phyloP scores from a whole-genome alignment of 2,329 filamentous ascomycete genomes.

The Cryphonectria japonica region DNA sequence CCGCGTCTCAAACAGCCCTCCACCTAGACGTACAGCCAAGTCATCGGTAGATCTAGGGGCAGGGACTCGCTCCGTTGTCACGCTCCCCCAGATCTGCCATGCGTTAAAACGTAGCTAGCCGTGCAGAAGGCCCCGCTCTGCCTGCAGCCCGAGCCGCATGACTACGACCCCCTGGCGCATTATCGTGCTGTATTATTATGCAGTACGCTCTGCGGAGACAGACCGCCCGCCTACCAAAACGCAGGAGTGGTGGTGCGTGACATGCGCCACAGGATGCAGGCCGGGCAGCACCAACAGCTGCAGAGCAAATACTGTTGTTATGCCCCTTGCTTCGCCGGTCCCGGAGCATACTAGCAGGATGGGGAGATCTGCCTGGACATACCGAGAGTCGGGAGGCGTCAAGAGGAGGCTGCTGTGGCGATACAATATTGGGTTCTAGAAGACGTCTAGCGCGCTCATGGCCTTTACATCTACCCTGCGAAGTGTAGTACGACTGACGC shows the following conservation, averaged over 20 bases:
- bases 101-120: background rate
- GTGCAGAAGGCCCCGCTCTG: background rate
- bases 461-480: background rate
- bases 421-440: slow-evolving; percentile 18
- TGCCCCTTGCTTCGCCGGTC: background rate
- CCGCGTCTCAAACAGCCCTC: background rate
- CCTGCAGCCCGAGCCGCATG: slow-evolving; percentile 6
- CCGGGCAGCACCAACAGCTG: background rate
- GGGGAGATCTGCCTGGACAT: background rate
- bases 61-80: background rate
- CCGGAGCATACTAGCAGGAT: background rate
- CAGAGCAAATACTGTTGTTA: background rate
- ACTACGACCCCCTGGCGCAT: slow-evolving; percentile 4
- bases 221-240: slow-evolving; percentile 1
- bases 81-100: slow-evolving; percentile 3
- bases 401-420: slow-evolving; percentile 1
- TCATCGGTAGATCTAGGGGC: background rate
- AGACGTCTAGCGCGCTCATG: slow-evolving; percentile 13
- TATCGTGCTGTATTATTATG: background rate
- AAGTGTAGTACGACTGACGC: background rate
- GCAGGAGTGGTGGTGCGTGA: background rate
- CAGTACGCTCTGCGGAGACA: background rate
- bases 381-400: background rate
- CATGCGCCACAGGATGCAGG: background rate
- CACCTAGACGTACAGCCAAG: background rate